Evolutionary conservation across 139 green algal genomes (phyloP).

Genomic region (Micromonas commoda): DNA sequence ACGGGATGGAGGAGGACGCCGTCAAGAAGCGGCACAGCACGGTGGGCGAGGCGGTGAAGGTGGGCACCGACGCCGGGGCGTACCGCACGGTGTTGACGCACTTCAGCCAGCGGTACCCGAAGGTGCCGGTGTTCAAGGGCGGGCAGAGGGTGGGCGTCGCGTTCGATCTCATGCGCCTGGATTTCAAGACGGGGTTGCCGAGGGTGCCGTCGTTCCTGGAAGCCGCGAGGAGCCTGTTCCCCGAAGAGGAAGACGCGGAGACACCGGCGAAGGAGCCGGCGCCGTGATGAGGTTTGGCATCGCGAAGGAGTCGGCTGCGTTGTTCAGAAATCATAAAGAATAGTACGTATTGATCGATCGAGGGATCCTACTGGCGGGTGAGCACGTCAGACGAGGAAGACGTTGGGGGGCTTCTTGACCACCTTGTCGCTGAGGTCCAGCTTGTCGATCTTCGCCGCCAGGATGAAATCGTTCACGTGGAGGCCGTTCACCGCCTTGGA

Average conservation of each 20-base stretch:
- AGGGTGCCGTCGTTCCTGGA: slow-evolving; percentile 54
- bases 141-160: slow-evolving; percentile 54
- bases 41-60: slow-evolving; percentile 70
- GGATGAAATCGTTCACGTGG: slow-evolving; percentile 86
- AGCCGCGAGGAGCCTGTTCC: slow-evolving; percentile 56
- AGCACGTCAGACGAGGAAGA: neutral
- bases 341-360: too few relatives aligned
- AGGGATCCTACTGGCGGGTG: too few relatives aligned
- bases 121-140: slow-evolving; percentile 41
- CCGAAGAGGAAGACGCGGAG: slow-evolving; percentile 42
- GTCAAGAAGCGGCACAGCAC: slow-evolving; percentile 82
- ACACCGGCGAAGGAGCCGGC: slow-evolving; percentile 11
- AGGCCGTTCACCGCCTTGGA: slow-evolving; percentile 51
- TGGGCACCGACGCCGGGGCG: slow-evolving; percentile 55
- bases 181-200: slow-evolving; percentile 59
- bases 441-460: slow-evolving; percentile 72
- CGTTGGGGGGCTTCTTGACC: neutral
- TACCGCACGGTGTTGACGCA: slow-evolving; percentile 93
- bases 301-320: neutral
- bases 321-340: too few relatives aligned
- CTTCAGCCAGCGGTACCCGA: slow-evolving; percentile 80
- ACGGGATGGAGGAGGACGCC: slow-evolving; percentile 75
- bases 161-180: slow-evolving; percentile 94
- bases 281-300: neutral
- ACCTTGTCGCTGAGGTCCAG: slow-evolving; percentile 34